These are phyloP conservation scores for Cryptococcus sp. DNA, from an alignment of 1,284 basidiomycete genomes.

Conservation along the genomic window DNA sequence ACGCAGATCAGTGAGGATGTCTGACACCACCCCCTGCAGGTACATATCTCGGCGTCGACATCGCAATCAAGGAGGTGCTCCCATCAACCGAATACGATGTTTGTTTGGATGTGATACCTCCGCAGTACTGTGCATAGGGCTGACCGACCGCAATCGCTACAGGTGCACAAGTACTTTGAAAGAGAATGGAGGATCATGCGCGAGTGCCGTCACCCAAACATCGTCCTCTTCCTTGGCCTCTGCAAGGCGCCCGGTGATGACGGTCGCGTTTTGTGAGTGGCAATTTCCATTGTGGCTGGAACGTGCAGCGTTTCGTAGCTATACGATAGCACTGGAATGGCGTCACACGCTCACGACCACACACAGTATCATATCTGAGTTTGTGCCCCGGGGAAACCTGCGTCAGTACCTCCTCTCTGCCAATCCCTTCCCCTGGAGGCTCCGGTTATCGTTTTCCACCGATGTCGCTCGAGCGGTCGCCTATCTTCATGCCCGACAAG, in stretches of 20 bases:
- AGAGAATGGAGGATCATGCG: conserved; percentile 95
- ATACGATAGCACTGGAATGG: background rate
- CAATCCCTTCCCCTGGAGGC: conserved; percentile 76
- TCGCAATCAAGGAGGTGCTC: conserved; percentile 93
- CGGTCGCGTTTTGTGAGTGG: conserved; percentile 62
- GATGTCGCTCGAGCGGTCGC: conserved; percentile 93
- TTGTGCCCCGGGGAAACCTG: conserved; percentile 69
- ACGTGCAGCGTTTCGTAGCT: no score
- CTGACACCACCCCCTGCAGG: conserved; percentile 54
- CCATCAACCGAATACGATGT: conserved; percentile 83
- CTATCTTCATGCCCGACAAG: conserved; percentile 88
- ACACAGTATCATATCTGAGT: conserved; percentile 73
- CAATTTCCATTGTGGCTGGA: background rate
- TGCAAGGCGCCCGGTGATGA: conserved; percentile 79
- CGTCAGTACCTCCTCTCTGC: conserved; percentile 78
- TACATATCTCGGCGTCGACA: conserved; percentile 87
- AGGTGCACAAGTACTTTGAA: conserved; percentile 91
- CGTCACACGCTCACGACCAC: background rate
- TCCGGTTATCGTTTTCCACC: conserved; percentile 88
- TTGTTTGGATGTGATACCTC: conserved; percentile 7
- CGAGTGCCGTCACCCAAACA: conserved; percentile 85
- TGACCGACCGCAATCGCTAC: background rate
- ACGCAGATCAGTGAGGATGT: background rate
- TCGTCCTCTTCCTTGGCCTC: conserved; percentile 90
- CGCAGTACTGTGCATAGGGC: background rate